Percentiles rank a stretch among this genome's conserved stretches.
phyloP scores from a whole-genome alignment of 768 basidiomycete genomes.

The Trametes meyenii region DNA sequence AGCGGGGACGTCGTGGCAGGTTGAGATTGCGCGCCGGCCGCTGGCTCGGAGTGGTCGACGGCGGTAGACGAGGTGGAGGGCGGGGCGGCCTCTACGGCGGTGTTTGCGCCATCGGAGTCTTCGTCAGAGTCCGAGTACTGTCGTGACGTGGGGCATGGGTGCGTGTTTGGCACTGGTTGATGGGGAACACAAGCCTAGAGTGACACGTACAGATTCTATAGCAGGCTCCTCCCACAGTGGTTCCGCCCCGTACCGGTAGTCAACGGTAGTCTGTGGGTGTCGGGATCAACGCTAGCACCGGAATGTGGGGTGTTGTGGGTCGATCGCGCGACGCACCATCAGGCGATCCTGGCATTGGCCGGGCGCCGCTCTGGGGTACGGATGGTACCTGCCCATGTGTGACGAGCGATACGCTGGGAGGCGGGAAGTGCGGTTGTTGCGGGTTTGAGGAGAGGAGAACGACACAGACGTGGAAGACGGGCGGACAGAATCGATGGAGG shows the following conservation, averaged over 20 bases:
- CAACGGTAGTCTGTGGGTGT: slow-evolving; percentile 7
- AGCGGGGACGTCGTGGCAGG: background rate
- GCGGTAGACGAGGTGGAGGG: background rate
- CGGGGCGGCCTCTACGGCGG: no score
- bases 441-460: background rate
- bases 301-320: background rate
- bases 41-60: background rate
- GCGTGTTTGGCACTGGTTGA: background rate
- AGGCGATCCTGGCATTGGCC: slow-evolving; percentile 3
- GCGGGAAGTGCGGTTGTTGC: slow-evolving; percentile 8
- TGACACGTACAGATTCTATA: background rate
- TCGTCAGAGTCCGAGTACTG: background rate
- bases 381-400: slow-evolving; percentile 13
- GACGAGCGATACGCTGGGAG: slow-evolving; percentile 12
- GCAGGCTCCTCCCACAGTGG: slow-evolving; percentile 8
- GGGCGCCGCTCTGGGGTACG: slow-evolving; percentile 8
- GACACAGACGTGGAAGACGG: slow-evolving; percentile 9
- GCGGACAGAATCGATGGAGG: slow-evolving; percentile 13
- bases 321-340: slow-evolving; percentile 7
- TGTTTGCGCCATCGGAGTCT: background rate
- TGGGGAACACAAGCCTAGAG: background rate
- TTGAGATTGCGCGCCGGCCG: background rate
- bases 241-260: slow-evolving; percentile 5
- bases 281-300: background rate
- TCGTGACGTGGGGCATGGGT: background rate